Evolutionary conservation across 768 basidiomycete genomes (phyloP), one percentile per base, ranked within the genome.

Genomic region (Hortiboletus campestris): DNA sequence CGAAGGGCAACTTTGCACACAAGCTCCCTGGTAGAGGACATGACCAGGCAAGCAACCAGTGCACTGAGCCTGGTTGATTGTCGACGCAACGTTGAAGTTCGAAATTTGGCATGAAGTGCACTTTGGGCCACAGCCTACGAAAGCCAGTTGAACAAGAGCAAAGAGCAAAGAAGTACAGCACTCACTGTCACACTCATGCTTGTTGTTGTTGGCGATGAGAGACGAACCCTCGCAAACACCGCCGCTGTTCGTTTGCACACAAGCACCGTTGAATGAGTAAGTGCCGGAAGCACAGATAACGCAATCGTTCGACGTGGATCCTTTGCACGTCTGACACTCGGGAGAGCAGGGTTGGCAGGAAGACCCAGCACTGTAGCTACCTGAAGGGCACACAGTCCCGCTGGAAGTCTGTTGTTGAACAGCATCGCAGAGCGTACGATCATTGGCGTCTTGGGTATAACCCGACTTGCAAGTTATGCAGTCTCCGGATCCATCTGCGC

Each of bases 171-270:
- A 46, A 40, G 36, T 7, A 52, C 44, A 48, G 35, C 28, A 49
- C 38, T 70, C 64, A 92, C 91, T 81, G 64, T 94, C 90, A 65
- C 93, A 95, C 62, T 85, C 83, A n/a, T 80, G 74, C 73, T 93
- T 94, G 67, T 80, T 79, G 62, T 91, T 91, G 61, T 96, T 88
- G 20, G 84, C 91, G 35, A 94, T 81, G 58, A 89, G 74, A 44
- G 76, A 81, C 11, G 88, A 79, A 8, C 84, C 84, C 43, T 80
- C 74, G 72, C 94, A 96, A 10, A 90, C 82, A 4, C 94, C 94
- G 57, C 81, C 78, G 16, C 71, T 72, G 64, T 85, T 80, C 32
- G 85, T 76, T 45, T 77, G 70, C 17, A 93, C 89, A 66, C 94
- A 94, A 43, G 67, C 76, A 0, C 90, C 88, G 47, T 87, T 84